phyloP scores from a whole-genome alignment of 495 filamentous ascomycete genomes.

The Staphylotrichum longicolle region DNA sequence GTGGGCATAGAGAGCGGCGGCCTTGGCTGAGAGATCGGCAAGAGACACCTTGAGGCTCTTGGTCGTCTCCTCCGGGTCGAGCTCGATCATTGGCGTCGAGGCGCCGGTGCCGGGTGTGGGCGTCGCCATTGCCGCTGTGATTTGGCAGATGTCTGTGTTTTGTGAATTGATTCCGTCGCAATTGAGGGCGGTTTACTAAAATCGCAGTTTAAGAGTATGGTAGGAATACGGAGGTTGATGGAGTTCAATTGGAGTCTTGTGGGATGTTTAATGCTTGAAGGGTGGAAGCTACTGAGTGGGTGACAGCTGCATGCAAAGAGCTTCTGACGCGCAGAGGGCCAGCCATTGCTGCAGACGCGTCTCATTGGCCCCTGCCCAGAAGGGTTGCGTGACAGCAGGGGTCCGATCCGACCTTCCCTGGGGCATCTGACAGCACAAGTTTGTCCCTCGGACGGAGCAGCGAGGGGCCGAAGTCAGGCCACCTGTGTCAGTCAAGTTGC shows the following conservation, averaged over 20 bases:
- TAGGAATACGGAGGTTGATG: constrained; percentile 6
- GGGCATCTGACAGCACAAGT: neutral
- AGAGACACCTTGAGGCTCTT: constrained; percentile 54
- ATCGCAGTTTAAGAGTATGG: constrained; percentile 2
- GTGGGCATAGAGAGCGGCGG: constrained; percentile 64
- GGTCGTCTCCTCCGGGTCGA: constrained; percentile 42
- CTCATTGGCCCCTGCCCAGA: constrained; percentile 28
- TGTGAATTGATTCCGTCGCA: neutral
- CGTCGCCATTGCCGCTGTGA: constrained; percentile 27
- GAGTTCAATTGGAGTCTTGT: neutral
- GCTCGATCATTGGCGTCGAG: constrained; percentile 34
- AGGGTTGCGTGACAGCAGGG: neutral
- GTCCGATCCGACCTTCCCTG: neutral
- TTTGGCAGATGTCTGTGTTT: neutral
- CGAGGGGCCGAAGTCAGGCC: neutral
- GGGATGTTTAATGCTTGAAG: neutral
- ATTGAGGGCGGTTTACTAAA: neutral
- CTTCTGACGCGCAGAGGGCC: constrained; percentile 31
- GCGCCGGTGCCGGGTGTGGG: constrained; percentile 31
- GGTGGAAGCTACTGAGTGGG: neutral
- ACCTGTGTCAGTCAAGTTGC: too few species aligned
- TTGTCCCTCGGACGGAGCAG: neutral
- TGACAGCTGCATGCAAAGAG: constrained; percentile 16
- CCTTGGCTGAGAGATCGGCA: constrained; percentile 56
- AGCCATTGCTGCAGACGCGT: constrained; percentile 26